phyloP scores from a whole-genome alignment of 2,329 filamentous ascomycete species.

The Colletotrichum trifolii region DNA sequence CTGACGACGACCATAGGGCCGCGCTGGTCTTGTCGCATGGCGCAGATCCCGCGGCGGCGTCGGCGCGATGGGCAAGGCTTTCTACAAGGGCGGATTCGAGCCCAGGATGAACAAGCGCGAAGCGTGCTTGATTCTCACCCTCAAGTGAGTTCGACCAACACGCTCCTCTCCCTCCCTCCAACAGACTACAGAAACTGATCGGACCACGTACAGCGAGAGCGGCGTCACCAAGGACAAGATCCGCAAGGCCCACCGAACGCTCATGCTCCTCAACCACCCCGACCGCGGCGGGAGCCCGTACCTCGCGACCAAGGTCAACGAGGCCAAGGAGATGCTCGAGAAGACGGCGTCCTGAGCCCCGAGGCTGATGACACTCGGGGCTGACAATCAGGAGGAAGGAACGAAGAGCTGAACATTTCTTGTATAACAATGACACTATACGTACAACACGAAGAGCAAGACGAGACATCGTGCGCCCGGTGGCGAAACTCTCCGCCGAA shows the following conservation, averaged over 20 bases:
- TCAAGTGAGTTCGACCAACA: constrained; percentile 70
- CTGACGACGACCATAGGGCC: constrained; percentile 69
- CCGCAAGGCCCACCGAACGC: constrained; percentile 91
- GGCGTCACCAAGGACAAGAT: constrained; percentile 91
- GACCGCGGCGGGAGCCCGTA: constrained; percentile 98
- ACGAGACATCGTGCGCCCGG: background rate
- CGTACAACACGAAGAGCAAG: background rate
- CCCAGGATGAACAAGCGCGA: constrained; percentile 92
- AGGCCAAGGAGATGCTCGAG: constrained; percentile 96
- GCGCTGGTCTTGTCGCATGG: constrained; percentile 90
- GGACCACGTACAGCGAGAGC: constrained; percentile 72
- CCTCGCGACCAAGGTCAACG: constrained; percentile 96
- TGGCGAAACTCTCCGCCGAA: no score
- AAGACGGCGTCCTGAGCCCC: constrained; percentile 62
- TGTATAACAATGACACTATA: constrained; percentile 23
- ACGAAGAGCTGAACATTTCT: background rate
- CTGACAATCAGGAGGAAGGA: background rate
- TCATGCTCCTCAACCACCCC: constrained; percentile 98
- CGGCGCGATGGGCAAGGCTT: constrained; percentile 86
- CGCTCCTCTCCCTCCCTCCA: background rate
- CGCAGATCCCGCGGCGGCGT: constrained; percentile 82
- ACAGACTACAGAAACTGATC: background rate
- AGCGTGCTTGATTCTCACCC: constrained; percentile 88
- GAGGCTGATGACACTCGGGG: no score
- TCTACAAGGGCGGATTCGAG: constrained; percentile 99